Percentiles rank a stretch among this genome's conserved stretches.
phyloP scores from a whole-genome alignment of 257 asterid species.

The Hygrophila difformis region DNA sequence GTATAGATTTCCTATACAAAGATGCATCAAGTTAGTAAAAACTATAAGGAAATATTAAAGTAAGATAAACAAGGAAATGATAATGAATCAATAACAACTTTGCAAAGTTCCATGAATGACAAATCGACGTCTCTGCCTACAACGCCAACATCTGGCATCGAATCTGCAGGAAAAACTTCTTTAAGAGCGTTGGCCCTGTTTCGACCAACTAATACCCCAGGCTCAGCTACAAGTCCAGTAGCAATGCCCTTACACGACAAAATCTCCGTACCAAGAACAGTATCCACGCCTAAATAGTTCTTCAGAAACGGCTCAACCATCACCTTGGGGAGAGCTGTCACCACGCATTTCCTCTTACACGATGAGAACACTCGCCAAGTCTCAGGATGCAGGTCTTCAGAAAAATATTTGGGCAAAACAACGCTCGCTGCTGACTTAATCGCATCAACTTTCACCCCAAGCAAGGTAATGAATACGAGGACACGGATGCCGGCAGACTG shows the following conservation, averaged over 20 bases:
- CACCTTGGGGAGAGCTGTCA: conserved; percentile 64
- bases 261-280: conserved; percentile 66
- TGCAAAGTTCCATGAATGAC: conserved; percentile 65
- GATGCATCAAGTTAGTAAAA: too few relatives aligned
- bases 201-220: conserved; percentile 48
- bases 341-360: conserved; percentile 46
- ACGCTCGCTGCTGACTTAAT: conserved; percentile 65
- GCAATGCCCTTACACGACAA: conserved; percentile 38
- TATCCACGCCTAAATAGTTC: conserved; percentile 52
- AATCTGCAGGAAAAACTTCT: conserved; percentile 14
- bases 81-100: too few relatives aligned
- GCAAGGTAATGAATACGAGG: conserved; percentile 46
- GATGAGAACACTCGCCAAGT: conserved; percentile 65
- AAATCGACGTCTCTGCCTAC: conserved; percentile 55
- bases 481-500: conserved; percentile 56
- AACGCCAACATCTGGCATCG: conserved; percentile 39
- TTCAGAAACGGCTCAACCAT: conserved; percentile 61
- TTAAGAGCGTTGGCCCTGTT: conserved; percentile 38
- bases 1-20: too few relatives aligned
- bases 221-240: conserved; percentile 40
- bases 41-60: too few relatives aligned
- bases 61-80: too few relatives aligned
- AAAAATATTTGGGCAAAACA: conserved; percentile 57
- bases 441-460: conserved; percentile 37
- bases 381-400: conserved; percentile 57